These are phyloP conservation scores for Warburgia ugandensis DNA, from an alignment of 164 flowering plant species.

Conservation along the genomic window DNA sequence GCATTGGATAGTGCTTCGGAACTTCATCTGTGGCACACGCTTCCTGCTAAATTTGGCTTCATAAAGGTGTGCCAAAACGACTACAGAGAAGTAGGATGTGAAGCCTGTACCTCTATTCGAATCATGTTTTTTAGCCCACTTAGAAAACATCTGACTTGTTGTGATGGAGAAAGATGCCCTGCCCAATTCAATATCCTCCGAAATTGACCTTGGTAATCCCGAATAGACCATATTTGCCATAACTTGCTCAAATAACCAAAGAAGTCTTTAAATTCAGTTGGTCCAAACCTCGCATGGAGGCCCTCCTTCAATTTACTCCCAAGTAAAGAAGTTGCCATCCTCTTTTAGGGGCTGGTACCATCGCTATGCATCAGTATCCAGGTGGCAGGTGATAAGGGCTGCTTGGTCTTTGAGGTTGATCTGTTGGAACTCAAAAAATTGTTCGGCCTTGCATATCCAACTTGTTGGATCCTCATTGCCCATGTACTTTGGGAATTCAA, in stretches of 20 bases:
- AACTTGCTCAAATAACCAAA: no score
- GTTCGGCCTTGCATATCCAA: background rate
- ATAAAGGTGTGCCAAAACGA: background rate
- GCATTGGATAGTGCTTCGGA: slow-evolving; percentile 1
- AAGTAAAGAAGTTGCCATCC: background rate
- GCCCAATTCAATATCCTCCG: background rate
- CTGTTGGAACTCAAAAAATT: slow-evolving; percentile 2
- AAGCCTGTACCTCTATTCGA: background rate
- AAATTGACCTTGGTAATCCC: no score
- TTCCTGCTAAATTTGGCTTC: background rate
- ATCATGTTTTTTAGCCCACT: background rate
- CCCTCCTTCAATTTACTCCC: no score
- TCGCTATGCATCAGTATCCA: background rate
- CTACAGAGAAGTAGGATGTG: background rate
- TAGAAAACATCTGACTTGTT: background rate
- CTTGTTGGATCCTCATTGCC: background rate
- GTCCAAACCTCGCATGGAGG: no score
- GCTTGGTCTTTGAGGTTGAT: background rate
- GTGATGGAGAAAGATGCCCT: slow-evolving; percentile 1
- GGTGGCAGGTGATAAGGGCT: background rate
- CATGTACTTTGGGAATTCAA: background rate
- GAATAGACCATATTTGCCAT: no score
- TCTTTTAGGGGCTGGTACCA: slow-evolving; percentile 4
- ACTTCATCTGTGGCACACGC: background rate
- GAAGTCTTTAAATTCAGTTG: no score